Base-by-base conservation (phyloP, 2,329 filamentous ascomycete genomes). In the Fusarium luffae region DNA sequence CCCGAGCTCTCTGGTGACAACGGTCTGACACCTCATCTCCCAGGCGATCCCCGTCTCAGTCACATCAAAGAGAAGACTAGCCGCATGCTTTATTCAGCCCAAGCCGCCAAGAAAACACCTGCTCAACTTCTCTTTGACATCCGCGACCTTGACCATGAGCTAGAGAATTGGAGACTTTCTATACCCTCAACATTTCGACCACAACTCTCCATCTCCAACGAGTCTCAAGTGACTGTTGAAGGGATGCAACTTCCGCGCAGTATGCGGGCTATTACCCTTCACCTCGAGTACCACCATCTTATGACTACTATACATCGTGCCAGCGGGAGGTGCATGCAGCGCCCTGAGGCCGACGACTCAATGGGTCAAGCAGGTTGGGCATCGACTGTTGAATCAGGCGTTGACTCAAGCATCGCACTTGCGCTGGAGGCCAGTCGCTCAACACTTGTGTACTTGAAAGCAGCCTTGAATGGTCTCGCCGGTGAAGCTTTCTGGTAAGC, bases 381-480 rank as follows among this genome's bases (percentile, higher is more conserved):
- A 12, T 42, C 32, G 13, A 27, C n/a, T 19, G 41, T 52, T 12
- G 80, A 83, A 16, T 66, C 70, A 0, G 84, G 84, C 0, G 79
- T 88, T 0, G 82, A 81, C 23, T 88, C 86, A 0, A 88, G 86
- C 58, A 76, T 86, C 16, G 82, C 83, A 2, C 74, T 89, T 4
- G 84, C 85, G 0, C 79, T 88, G 0, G 85, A 88, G 56, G 86
- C 86, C 0, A 87, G 85, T 66, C 83, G 87, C 7, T 86, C 86
- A 0, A 87, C 85, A 0, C 71, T 89, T 3, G 76, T 84, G 3
- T 88, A 84, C 50, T 69, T 88, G 4, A 76, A 80, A 25, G 78
- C 79, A 1, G 81, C 83, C 0, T 79, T 81, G 4, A 76, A 82
- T 46, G 79, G 79, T 0, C 72, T 88, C 2, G 78, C 80, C 0